A percentile compares a stretch with the other conserved stretches of the same genome.
phyloP scores from a whole-genome alignment of 2,329 filamentous ascomycete species.

The Epichloe uncinata region DNA sequence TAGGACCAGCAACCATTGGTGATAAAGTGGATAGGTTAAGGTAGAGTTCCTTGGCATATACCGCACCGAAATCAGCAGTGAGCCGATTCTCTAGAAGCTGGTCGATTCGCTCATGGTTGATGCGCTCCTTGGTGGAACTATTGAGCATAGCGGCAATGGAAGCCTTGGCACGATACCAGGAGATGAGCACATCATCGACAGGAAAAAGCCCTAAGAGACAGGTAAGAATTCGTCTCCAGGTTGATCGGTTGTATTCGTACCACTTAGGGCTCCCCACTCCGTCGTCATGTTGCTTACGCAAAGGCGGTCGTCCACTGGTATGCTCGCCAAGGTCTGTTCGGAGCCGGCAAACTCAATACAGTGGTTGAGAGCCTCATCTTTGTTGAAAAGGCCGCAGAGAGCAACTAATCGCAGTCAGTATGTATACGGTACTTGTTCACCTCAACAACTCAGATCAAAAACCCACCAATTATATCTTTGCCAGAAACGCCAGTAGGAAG shows the following conservation, averaged over 20 bases:
- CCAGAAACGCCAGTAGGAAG: conserved; percentile 56
- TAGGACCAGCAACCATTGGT: conserved; percentile 76
- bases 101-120: conserved; percentile 63
- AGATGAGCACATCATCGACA: conserved; percentile 56
- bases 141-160: conserved; percentile 50
- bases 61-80: conserved; percentile 59
- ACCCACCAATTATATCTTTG: no score
- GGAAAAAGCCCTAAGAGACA: conserved; percentile 42
- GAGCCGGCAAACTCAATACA: conserved; percentile 77
- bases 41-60: conserved; percentile 73
- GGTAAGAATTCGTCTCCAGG: neutral
- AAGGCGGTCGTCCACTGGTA: conserved; percentile 65
- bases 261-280: conserved; percentile 57
- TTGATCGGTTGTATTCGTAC: no score
- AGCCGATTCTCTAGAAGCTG: conserved; percentile 55
- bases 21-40: conserved; percentile 72
- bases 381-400: conserved; percentile 72
- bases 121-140: conserved; percentile 37
- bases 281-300: conserved; percentile 58
- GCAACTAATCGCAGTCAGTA: conserved; percentile 53
- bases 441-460: no score
- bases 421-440: conserved; percentile 26
- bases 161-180: conserved; percentile 67
- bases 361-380: conserved; percentile 87
- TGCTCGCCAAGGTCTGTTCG: conserved; percentile 58